These are phyloP conservation scores for Phytophthora aleatoria DNA, from an alignment of 352 stramenopile genomes.

Conservation along the genomic window DNA sequence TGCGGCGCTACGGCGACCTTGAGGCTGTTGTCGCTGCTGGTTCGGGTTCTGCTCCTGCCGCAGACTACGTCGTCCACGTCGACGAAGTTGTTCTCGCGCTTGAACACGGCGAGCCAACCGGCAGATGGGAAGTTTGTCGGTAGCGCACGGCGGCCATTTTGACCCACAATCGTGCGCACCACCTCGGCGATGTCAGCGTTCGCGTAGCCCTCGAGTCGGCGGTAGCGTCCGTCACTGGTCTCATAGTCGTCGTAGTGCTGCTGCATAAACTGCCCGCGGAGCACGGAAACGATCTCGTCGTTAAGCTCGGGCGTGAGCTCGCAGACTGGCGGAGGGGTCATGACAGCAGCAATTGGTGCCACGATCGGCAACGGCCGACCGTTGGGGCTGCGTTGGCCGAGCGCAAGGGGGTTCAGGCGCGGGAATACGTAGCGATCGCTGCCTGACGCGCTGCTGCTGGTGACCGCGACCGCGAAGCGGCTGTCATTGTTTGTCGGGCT, in stretches of 20 bases:
- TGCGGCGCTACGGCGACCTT: conserved; percentile 11
- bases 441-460: not conserved
- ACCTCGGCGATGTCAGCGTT: conserved; percentile 63
- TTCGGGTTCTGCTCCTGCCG: conserved; percentile 15
- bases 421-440: conserved; percentile 36
- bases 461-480: conserved; percentile 5
- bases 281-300: conserved; percentile 48
- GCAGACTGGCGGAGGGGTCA: conserved; percentile 12
- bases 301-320: conserved; percentile 58
- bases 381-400: conserved; percentile 22
- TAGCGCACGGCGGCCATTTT: conserved; percentile 45
- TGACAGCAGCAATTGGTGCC: conserved; percentile 7
- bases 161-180: conserved; percentile 58
- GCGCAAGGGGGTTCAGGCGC: conserved; percentile 29
- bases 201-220: conserved; percentile 41
- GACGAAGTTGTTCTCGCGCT: conserved; percentile 54
- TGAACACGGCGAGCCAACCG: conserved; percentile 61
- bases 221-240: conserved; percentile 19
- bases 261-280: conserved; percentile 61
- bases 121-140: conserved; percentile 49
- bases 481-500: conserved; percentile 15
- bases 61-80: conserved; percentile 24
- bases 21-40: conserved; percentile 6
- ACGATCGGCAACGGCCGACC: conserved; percentile 4
- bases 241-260: conserved; percentile 37